Evolutionary conservation across 257 asterid species (phyloP).

Genomic region (Fraxinus anomala): DNA sequence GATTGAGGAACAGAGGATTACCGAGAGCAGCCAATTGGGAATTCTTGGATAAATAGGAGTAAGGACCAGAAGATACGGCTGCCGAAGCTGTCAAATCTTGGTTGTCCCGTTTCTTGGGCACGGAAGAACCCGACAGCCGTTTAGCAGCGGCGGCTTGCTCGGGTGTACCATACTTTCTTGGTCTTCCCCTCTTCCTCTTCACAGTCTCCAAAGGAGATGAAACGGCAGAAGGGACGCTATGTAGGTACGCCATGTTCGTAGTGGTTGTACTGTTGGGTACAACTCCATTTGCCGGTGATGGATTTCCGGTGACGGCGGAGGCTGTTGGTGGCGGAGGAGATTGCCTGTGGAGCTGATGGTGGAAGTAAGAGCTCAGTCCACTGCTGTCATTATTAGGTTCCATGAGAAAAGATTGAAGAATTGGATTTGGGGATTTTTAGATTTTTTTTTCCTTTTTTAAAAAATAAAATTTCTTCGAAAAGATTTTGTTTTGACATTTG

Average conservation of each 20-base stretch:
- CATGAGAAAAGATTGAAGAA: slow-evolving; percentile 26
- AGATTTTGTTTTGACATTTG: not conserved
- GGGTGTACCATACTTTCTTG: slow-evolving; percentile 50
- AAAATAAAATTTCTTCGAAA: not conserved
- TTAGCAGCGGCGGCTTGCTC: slow-evolving; percentile 59
- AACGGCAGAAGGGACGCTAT: slow-evolving; percentile 39
- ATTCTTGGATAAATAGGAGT: not conserved
- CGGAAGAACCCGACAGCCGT: slow-evolving; percentile 35
- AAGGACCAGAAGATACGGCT: slow-evolving; percentile 5
- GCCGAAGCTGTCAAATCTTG: not conserved
- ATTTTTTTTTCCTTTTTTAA: not conserved
- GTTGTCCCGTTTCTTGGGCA: slow-evolving; percentile 10
- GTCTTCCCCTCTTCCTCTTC: slow-evolving; percentile 54
- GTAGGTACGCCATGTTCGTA: slow-evolving; percentile 37
- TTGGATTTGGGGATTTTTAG: not conserved
- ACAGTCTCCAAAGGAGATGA: slow-evolving; percentile 35
- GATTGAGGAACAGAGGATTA: not conserved
- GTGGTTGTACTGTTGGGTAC: slow-evolving; percentile 17
- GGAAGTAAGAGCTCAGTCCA: slow-evolving; percentile 56
- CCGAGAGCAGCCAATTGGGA: not conserved
- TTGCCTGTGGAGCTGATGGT: slow-evolving; percentile 33
- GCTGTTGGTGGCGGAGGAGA: slow-evolving; percentile 19
- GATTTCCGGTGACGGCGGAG: not conserved
- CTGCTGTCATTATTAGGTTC: slow-evolving; percentile 56
- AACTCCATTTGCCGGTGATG: slow-evolving; percentile 33